A percentile compares a stretch with the other conserved stretches of the same genome.
phyloP scores from a whole-genome alignment of 2,329 filamentous ascomycete genomes.

The Emmonsiellopsis sp. region DNA sequence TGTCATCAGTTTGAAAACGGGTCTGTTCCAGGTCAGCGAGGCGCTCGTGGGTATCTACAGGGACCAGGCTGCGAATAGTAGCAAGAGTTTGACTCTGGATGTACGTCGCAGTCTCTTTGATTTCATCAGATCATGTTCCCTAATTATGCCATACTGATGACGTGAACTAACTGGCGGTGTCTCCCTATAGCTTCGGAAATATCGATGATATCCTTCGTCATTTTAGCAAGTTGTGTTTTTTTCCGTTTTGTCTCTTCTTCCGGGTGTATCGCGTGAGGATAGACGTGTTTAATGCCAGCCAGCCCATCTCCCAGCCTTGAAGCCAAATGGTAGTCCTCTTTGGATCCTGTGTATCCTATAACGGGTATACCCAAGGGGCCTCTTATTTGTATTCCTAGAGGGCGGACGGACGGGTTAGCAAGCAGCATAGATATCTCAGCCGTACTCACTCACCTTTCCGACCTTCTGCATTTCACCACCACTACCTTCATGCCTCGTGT shows the following conservation, averaged over 20 bases:
- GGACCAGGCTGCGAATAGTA: slow-evolving; percentile 89
- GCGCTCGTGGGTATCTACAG: slow-evolving; percentile 91
- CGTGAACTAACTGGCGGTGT: neutral
- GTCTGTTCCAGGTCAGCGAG: slow-evolving; percentile 92
- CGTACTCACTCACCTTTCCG: too few species aligned
- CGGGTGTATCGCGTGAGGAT: neutral
- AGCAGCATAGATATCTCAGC: too few species aligned
- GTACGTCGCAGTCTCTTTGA: slow-evolving; percentile 50
- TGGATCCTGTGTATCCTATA: too few species aligned
- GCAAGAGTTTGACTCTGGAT: slow-evolving; percentile 84
- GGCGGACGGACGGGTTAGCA: too few species aligned
- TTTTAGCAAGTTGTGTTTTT: neutral
- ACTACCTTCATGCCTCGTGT: too few species aligned
- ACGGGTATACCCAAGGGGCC: too few species aligned
- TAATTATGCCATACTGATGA: neutral
- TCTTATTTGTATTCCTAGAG: too few species aligned
- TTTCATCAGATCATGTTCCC: neutral
- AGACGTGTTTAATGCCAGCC: neutral
- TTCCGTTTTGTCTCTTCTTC: neutral
- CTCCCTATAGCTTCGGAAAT: slow-evolving; percentile 13
- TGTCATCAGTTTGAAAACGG: slow-evolving; percentile 92
- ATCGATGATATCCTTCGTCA: slow-evolving; percentile 6
- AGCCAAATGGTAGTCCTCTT: too few species aligned
- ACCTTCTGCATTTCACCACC: too few species aligned
- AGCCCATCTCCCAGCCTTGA: too few species aligned